Base-by-base conservation (phyloP, 768 basidiomycete species). In the Leccinum barrowsii region DNA sequence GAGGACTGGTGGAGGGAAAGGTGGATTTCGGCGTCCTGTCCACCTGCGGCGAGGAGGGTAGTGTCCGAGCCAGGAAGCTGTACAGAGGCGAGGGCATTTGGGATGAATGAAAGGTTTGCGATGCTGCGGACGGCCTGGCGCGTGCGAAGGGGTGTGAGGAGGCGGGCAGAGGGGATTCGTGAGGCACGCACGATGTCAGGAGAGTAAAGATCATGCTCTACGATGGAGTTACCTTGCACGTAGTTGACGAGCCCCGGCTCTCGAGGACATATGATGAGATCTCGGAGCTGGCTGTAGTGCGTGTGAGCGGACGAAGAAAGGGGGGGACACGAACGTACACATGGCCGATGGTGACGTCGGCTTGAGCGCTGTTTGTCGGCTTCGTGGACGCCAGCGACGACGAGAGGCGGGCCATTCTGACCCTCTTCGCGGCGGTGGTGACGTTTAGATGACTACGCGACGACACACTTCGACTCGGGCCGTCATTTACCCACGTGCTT, bases 231-330 rank as follows among this genome's bases (percentile, higher is more conserved):
- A 8, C 70, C 70, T 24, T 80, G 80, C 2, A 87, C 76, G 63
- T 87, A 90, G 70, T 84, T 85, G 37, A 90, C 80, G 5, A 85
- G 67, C 2, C 88, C 87, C 12, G 80, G 74, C 61, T 85, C 82
- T 5, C 82, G 76, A 1, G 89, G 90, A 70, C 89, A 90, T 59
- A 89, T 81, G 52, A 92, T 73, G 51, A 93, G 82, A 74, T 93
- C 90, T 35, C 90, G 81, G 28, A 93, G 76, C 73, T 93, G 90
- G 26, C 88, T 89, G 71, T 47, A 59, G 46, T 52, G 46, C 24
- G 22, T 34, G 56, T 64, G 50, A 58, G 50, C 34, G 34, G 24
- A 22, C 12, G 8, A 4, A 52, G 42, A 8, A 28, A 8, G 6
- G 52, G 19, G 54, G 49, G 34, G 15, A 57, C 61, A 70, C 52